phyloP scores from a whole-genome alignment of 495 filamentous ascomycete genomes.

The Hypoxylon subgilvum region DNA sequence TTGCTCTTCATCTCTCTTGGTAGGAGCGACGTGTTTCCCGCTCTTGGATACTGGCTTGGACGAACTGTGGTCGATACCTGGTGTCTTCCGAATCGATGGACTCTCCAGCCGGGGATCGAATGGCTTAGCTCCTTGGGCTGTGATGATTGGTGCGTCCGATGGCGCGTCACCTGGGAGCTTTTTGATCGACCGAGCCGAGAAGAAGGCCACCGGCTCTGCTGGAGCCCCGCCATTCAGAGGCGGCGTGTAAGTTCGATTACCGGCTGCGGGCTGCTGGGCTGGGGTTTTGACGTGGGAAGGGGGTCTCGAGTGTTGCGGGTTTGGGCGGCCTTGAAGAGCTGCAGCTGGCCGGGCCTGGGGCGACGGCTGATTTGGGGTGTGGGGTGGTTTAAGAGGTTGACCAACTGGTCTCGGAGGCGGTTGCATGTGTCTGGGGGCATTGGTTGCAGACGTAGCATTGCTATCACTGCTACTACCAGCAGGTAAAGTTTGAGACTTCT shows the following conservation, averaged over 20 bases:
- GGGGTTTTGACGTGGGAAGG: conserved; percentile 46
- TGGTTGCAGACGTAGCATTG: conserved; percentile 36
- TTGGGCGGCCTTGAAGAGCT: conserved; percentile 40
- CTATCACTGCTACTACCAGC: conserved; percentile 38
- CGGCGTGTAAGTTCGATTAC: conserved; percentile 34
- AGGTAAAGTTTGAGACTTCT: conserved; percentile 29
- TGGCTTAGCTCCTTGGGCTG: conserved; percentile 53
- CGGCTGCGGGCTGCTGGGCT: conserved; percentile 35
- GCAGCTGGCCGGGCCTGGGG: conserved; percentile 35
- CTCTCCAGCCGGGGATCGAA: conserved; percentile 87
- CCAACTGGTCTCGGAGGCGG: conserved; percentile 43
- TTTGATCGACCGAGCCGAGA: conserved; percentile 72
- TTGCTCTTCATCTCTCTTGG: conserved; percentile 34
- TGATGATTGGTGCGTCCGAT: conserved; percentile 42
- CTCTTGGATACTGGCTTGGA: conserved; percentile 67
- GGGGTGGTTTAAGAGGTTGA: conserved; percentile 42
- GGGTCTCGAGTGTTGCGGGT: conserved; percentile 34
- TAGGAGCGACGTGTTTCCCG: conserved; percentile 49
- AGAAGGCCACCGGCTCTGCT: conserved; percentile 66
- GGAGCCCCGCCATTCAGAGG: conserved; percentile 23
- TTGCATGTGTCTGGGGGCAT: conserved; percentile 40
- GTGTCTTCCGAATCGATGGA: conserved; percentile 86
- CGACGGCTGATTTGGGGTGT: conserved; percentile 47
- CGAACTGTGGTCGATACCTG: conserved; percentile 81
- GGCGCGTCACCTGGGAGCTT: conserved; percentile 44